Evolutionary conservation across 1,139 yeast species (phyloP).

Genomic region (Debaryomycetaceae sp.): DNA sequence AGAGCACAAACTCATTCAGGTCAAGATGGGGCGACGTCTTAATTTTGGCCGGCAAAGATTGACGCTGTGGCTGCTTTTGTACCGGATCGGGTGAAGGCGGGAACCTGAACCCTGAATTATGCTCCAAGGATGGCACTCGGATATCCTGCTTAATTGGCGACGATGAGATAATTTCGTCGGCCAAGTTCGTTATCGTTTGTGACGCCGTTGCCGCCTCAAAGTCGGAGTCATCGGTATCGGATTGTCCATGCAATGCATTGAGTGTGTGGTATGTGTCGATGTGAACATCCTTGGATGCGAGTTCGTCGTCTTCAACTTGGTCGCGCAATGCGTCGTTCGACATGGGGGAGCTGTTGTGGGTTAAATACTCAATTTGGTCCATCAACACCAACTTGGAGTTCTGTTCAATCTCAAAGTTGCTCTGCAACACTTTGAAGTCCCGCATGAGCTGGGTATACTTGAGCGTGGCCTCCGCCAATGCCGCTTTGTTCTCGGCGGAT

Average conservation of each 20-base stretch:
- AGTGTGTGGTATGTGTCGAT: constrained; percentile 8
- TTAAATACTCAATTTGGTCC: constrained; percentile 50
- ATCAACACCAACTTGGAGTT: constrained; percentile 49
- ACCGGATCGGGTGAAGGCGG: constrained; percentile 37
- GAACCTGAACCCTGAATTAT: constrained; percentile 11
- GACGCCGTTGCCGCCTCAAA: too few species aligned
- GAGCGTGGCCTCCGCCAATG: constrained; percentile 13
- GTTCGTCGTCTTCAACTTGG: constrained; percentile 2
- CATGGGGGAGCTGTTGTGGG: constrained; percentile 21
- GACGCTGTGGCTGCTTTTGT: constrained; percentile 16
- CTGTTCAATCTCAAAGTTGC: constrained; percentile 43
- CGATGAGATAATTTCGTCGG: constrained; percentile 7
- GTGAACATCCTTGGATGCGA: constrained; percentile 4
- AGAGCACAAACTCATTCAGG: constrained; percentile 33
- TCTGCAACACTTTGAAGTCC: constrained; percentile 36
- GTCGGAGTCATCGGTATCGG: constrained; percentile 5
- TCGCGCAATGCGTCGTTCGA: not conserved
- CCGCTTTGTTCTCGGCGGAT: not conserved
- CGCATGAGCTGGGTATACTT: constrained; percentile 30
- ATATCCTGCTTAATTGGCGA: constrained; percentile 6
- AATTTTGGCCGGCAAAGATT: constrained; percentile 33
- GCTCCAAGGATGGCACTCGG: constrained; percentile 4
- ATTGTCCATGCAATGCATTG: constrained; percentile 7
- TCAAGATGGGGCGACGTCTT: constrained; percentile 20
- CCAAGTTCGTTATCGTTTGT: constrained; percentile 5